Percentiles rank a stretch among this genome's conserved stretches.
These are phyloP conservation scores for Alternaria longipes DNA, from an alignment of 2,329 filamentous ascomycete genomes.

Conservation along the genomic window DNA sequence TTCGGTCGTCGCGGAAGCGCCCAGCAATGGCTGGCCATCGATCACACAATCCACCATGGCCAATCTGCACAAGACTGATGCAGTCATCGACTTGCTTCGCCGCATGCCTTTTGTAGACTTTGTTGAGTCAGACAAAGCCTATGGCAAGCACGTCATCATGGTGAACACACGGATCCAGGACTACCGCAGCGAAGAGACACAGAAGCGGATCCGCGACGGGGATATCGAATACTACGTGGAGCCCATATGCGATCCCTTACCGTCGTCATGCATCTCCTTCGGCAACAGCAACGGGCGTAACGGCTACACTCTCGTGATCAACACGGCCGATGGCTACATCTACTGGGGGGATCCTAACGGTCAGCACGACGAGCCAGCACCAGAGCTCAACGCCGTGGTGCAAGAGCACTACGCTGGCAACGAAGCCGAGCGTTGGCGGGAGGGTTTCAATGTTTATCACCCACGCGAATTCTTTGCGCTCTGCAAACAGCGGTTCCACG, in stretches of 20 bases:
- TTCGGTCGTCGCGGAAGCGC: fast-evolving
- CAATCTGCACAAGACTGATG: neutral
- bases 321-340: neutral
- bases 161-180: neutral
- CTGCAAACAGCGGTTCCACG: neutral
- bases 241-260: neutral
- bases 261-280: neutral
- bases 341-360: neutral
- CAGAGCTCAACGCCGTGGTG: neutral
- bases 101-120: neutral
- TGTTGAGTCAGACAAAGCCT: neutral
- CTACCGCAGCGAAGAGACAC: neutral
- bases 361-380: neutral
- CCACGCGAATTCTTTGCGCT: neutral
- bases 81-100: neutral
- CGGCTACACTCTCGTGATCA: neutral
- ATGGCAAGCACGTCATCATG: neutral
- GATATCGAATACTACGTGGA: neutral
- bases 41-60: neutral
- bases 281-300: neutral
- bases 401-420: neutral
- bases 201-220: neutral
- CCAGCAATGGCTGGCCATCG: neutral
- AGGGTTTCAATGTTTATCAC: neutral
- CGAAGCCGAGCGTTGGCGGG: neutral